Evolutionary conservation across 257 asterid species (phyloP).

Genomic region (Plantago elongata): DNA sequence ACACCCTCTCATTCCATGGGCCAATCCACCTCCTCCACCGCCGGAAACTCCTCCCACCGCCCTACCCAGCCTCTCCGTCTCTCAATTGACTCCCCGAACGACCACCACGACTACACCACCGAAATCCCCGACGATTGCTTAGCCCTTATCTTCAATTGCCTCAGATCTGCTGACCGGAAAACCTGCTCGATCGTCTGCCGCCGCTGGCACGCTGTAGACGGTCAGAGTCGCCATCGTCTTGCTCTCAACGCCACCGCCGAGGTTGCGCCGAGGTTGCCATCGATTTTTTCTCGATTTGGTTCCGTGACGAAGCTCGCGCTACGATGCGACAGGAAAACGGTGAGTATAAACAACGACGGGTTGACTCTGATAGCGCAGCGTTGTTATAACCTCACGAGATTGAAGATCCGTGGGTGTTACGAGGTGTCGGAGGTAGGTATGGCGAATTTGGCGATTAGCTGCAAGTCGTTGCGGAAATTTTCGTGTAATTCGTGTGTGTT

Average conservation of each 20-base stretch:
- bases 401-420: constrained; percentile 79
- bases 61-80: no score
- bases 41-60: no score
- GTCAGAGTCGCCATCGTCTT: constrained; percentile 69
- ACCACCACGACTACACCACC: constrained; percentile 36
- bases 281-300: constrained; percentile 59
- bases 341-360: constrained; percentile 56
- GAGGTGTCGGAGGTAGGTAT: constrained; percentile 66
- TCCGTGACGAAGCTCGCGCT: constrained; percentile 70
- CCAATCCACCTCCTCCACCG: no score
- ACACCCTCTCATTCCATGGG: no score
- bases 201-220: constrained; percentile 71
- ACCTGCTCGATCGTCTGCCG: constrained; percentile 61
- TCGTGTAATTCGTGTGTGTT: constrained; percentile 76
- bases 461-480: constrained; percentile 54
- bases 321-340: constrained; percentile 64
- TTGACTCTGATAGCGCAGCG: constrained; percentile 45
- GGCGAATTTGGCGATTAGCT: constrained; percentile 51
- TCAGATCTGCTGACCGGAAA: constrained; percentile 68
- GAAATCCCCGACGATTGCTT: constrained; percentile 80
- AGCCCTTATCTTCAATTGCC: constrained; percentile 56
- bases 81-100: constrained; percentile 6
- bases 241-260: constrained; percentile 50
- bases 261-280: constrained; percentile 28
- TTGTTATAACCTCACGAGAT: constrained; percentile 52